Conservation (phyloP, 2,329 filamentous ascomycete genomes). For the Fusarium nanum region DNA sequence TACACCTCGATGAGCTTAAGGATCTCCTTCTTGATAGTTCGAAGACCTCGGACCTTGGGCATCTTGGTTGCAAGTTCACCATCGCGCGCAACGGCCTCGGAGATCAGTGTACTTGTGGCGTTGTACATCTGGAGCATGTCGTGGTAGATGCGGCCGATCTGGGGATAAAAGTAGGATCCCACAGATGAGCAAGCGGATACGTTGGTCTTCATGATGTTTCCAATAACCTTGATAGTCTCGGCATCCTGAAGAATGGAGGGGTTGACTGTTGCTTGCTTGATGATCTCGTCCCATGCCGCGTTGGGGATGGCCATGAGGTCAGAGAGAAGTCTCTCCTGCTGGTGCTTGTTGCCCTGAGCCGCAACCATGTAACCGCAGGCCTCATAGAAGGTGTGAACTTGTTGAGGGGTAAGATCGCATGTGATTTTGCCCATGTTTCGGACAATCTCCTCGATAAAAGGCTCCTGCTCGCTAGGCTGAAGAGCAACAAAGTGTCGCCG, state of each 20-base stretch:
- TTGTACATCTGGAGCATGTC: slow-evolving; percentile 99
- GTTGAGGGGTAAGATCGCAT: slow-evolving; percentile 92
- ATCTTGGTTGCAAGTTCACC: slow-evolving; percentile 96
- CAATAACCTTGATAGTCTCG: slow-evolving; percentile 97
- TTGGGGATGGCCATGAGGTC: slow-evolving; percentile 97
- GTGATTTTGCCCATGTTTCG: slow-evolving; percentile 96
- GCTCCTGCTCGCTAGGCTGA: slow-evolving; percentile 92
- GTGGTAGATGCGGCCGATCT: slow-evolving; percentile 96
- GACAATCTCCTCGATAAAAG: slow-evolving; percentile 99
- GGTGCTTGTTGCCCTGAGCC: slow-evolving; percentile 92
- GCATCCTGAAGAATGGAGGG: slow-evolving; percentile 88
- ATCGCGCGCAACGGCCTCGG: slow-evolving; percentile 87
- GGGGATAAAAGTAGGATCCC: slow-evolving; percentile 96
- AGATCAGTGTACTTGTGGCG: slow-evolving; percentile 95
- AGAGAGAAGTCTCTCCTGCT: slow-evolving; percentile 89
- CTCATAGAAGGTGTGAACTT: slow-evolving; percentile 99
- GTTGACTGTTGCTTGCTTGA: slow-evolving; percentile 85
- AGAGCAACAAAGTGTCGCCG: slow-evolving; percentile 96
- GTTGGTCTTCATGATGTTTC: slow-evolving; percentile 99
- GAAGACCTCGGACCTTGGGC: slow-evolving; percentile 91
- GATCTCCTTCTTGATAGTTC: slow-evolving; percentile 99
- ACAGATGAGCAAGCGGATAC: slow-evolving; percentile 98
- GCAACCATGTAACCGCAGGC: slow-evolving; percentile 99
- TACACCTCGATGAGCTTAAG: slow-evolving; percentile 98
- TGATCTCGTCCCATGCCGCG: slow-evolving; percentile 94